A percentile compares a stretch with the other conserved stretches of the same genome.
phyloP scores from a whole-genome alignment of 768 basidiomycete genomes.

The Hortiboletus flavorubellus region DNA sequence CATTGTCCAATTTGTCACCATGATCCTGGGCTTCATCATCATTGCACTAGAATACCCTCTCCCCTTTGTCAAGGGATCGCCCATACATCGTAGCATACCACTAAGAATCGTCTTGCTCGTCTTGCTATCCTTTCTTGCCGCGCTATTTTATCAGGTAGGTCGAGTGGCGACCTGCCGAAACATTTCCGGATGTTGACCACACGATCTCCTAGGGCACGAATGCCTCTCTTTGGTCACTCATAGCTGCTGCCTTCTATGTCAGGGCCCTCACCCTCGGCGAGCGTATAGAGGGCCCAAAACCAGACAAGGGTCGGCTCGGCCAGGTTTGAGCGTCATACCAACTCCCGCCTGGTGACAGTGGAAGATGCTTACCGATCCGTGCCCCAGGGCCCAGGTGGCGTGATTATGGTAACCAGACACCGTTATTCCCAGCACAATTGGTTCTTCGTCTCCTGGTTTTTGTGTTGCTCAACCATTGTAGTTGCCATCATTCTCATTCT shows the following conservation, averaged over 20 bases:
- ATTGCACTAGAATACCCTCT: conserved; percentile 72
- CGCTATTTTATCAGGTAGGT: conserved; percentile 75
- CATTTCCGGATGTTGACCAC: background rate
- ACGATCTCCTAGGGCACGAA: conserved; percentile 67
- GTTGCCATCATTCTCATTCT: background rate
- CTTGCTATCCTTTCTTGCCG: conserved; percentile 57
- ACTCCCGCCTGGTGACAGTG: background rate
- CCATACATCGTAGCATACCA: conserved; percentile 63
- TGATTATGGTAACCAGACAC: background rate
- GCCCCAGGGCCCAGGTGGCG: background rate
- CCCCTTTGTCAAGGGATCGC: conserved; percentile 50
- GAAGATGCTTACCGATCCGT: background rate
- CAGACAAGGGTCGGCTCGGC: conserved; percentile 56
- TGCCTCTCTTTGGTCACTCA: conserved; percentile 73
- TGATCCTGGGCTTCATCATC: conserved; percentile 57
- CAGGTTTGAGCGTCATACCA: conserved; percentile 42
- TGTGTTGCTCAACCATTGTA: background rate
- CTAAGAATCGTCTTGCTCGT: conserved; percentile 60
- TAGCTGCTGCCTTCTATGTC: conserved; percentile 65
- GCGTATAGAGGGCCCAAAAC: conserved; percentile 61
- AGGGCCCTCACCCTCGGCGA: conserved; percentile 69
- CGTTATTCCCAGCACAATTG: background rate
- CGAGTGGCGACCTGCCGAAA: background rate
- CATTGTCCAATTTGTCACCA: conserved; percentile 64
- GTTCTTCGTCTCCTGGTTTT: background rate